A percentile compares a stretch with the other conserved stretches of the same genome.
These are phyloP conservation scores for Diaporthe aspalathi DNA, from an alignment of 2,329 filamentous ascomycete genomes.

Conservation along the genomic window DNA sequence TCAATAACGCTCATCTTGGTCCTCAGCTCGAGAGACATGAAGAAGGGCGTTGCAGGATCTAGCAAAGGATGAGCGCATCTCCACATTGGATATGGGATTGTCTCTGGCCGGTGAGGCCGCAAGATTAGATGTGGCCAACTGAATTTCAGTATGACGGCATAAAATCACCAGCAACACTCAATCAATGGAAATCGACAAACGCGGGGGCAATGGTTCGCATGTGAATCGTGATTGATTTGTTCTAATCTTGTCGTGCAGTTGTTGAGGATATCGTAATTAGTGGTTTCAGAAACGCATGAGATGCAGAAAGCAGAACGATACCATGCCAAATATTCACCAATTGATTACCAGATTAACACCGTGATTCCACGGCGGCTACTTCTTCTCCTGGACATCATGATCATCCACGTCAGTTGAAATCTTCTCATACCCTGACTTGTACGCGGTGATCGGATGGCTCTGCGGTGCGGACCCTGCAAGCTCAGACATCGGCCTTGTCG, in stretches of 20 bases:
- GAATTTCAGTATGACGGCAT: background rate
- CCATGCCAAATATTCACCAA: background rate
- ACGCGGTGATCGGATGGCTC: background rate
- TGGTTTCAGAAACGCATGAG: background rate
- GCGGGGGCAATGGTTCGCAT: background rate
- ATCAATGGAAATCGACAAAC: background rate
- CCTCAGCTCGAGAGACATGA: background rate
- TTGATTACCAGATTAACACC: background rate
- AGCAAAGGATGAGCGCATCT: background rate
- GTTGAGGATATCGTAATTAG: background rate
- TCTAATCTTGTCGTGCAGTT: background rate
- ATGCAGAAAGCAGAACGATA: background rate
- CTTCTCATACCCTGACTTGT: slow-evolving; percentile 23
- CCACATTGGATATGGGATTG: rapidly evolving
- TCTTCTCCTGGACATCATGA: background rate
- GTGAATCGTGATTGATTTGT: background rate
- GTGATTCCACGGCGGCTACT: background rate
- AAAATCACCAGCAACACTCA: background rate
- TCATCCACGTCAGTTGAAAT: slow-evolving; percentile 5
- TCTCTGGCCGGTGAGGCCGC: too few species aligned
- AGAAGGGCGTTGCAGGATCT: background rate
- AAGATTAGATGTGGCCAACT: too few species aligned
- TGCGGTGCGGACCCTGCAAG: slow-evolving; percentile 15
- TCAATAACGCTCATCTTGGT: background rate
- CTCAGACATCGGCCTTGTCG: slow-evolving; percentile 25